Base-by-base conservation (phyloP, 352 stramenopile genomes). In the Pythium apleroticum region DNA sequence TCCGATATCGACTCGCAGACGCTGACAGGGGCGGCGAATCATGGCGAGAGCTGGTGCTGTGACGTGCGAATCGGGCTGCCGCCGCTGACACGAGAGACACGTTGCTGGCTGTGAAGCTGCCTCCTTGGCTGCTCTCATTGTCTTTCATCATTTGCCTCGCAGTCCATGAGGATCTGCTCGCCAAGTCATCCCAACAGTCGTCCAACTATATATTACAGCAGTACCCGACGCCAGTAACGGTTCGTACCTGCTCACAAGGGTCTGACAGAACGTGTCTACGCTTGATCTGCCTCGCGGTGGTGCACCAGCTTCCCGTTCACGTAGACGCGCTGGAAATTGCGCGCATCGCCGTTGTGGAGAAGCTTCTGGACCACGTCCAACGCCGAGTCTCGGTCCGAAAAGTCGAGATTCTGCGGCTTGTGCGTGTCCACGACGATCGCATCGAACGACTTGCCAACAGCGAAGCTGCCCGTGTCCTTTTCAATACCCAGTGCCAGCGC, bases 311-410 rank as follows among this genome's bases (percentile, higher is more conserved):
- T 72, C 37, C 81, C 81, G 59, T 77, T 84, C 27, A 96, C 84
- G 33, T 91, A 93, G 2, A 97, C 86, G 24, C 78, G 66, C 3
- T 35, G 56, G 62, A 97, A 89, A 57, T 97, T 97, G 63, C 89
- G 84, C 46, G 78, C 86, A 61, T 97, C 89, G 43, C 85, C 90
- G 22, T 93, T 84, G 62, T 93, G 89, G 43, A 96, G 63, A 27
- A 95, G 74, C 64, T 96, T 96, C 57, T 97, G 81, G 52, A 97
- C 91, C 1, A 86, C 60, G 57, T 90, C 80, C 20, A 78, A 60
- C 1, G 53, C 22, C 1, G 78, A 66, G 22, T 90, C 78, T 39
- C 65, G 65, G 8, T 73, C 59, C 0, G 74, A 78, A 37, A 91
- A 61, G 19, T 85, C 77, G 31, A 96, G 72, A 27, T 89, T 86